Conservation (phyloP, 768 basidiomycete species). For the Tylopilus intermedius region DNA sequence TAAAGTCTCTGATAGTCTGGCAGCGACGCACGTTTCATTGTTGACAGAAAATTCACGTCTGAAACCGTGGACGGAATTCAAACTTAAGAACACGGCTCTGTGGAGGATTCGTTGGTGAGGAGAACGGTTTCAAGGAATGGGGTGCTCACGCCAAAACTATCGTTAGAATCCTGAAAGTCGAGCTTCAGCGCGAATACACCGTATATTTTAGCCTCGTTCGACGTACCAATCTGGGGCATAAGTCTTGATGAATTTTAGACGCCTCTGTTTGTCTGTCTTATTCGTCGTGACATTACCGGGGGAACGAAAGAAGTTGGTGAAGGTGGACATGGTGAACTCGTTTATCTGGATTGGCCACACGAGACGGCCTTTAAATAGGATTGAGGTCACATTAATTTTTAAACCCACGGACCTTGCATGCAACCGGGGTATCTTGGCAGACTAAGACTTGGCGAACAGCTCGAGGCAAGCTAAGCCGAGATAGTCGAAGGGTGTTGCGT, state of each 20-base stretch:
- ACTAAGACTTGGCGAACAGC: no score
- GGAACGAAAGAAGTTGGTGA: constrained; percentile 6
- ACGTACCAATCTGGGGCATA: constrained; percentile 77
- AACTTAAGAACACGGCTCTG: constrained; percentile 58
- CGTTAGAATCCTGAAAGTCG: constrained; percentile 55
- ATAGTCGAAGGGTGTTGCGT: no score
- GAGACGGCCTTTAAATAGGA: neutral
- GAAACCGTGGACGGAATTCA: constrained; percentile 67
- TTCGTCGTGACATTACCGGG: constrained; percentile 9
- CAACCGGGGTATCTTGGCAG: no score
- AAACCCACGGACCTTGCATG: no score
- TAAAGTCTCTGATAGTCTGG: neutral
- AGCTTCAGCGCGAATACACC: neutral
- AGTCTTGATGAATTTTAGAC: constrained; percentile 46
- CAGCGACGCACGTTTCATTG: constrained; percentile 58
- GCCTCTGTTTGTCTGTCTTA: constrained; percentile 25
- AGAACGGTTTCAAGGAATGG: neutral
- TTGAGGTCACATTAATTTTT: no score
- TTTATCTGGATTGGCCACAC: neutral
- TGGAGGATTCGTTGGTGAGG: neutral
- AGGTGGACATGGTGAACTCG: constrained; percentile 12
- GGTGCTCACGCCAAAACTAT: constrained; percentile 55
- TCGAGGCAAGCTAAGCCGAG: no score
- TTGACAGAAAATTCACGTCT: constrained; percentile 71
- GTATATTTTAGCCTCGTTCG: neutral